Evolutionary conservation across 192 early-diverging fungal genomes (phyloP), one percentile per base, ranked within the genome.

Genomic region (Coemansia interrupta): DNA sequence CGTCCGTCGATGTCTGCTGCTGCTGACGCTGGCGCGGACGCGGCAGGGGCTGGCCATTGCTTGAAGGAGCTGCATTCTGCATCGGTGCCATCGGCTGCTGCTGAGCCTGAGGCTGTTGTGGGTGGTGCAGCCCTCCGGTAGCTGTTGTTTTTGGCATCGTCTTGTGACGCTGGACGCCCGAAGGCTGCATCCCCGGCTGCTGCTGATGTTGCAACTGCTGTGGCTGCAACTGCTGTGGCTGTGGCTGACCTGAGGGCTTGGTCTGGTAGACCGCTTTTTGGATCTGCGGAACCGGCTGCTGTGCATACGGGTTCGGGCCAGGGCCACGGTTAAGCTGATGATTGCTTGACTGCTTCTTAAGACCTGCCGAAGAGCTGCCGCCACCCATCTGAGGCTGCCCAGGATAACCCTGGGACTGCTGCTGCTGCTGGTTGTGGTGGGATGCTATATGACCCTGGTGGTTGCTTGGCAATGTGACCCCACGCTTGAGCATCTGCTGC

Each of bases 1-100:
- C 91, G 58, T 85, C 85, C 13, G 82, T 85, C 42, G 86, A 81
- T 23, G 80, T 72, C 38, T 81, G 70, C 65, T 81, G 73, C 44
- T 72, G 81, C 56, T 81, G 82, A 41, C 82, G 78, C 38, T 80
- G 84, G 41, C 81, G 74, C 20, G 80, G 76, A 17, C 70, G 76
- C 0, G 70, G 63, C 44, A 62, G 58, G 48, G 68, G 59, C 55
- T 70, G 49, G 19, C 56, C 51, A 36, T 47, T 55, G 29, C 54
- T 55, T 24, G 54, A 42, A 10, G 54, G 54, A 7, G 54, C 38
- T 12, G 54, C 32, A 19, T 56, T 41, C 42, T 63, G 68, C 68
- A 59, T 52, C 13, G 71, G 53, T 14, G 63, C 47, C 18, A 61
- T 54, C 41, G 58, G 60, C 45, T 45, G 54, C 47, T 58, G 49